Conservation (phyloP, 306 rosid genomes). For the Cicer judaicum region DNA sequence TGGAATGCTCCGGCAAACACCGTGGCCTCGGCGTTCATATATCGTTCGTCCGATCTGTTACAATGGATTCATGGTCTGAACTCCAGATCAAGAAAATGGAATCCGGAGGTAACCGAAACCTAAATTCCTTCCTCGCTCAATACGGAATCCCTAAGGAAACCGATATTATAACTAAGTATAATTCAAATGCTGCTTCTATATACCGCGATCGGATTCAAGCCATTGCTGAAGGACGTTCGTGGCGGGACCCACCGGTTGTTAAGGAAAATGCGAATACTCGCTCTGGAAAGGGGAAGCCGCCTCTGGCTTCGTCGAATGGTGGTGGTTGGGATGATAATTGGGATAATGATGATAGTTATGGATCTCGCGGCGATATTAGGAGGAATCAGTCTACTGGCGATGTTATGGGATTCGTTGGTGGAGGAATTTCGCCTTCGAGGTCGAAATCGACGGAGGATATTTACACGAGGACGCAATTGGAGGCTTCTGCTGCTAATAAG, state of each 20-base stretch:
- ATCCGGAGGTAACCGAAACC: constrained; percentile 84
- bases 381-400: constrained; percentile 83
- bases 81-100: constrained; percentile 98
- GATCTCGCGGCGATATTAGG: constrained; percentile 68
- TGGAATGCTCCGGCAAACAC: constrained; percentile 98
- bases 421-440: constrained; percentile 53
- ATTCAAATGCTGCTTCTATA: constrained; percentile 77
- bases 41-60: constrained; percentile 97
- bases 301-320: constrained; percentile 42
- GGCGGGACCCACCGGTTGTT: constrained; percentile 90
- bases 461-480: constrained; percentile 67
- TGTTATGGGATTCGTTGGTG: constrained; percentile 57
- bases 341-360: constrained; percentile 71
- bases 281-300: constrained; percentile 67
- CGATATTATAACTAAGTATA: constrained; percentile 82
- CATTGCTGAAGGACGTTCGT: constrained; percentile 83
- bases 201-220: constrained; percentile 94
- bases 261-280: constrained; percentile 60
- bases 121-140: constrained; percentile 72
- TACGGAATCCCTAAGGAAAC: constrained; percentile 89
- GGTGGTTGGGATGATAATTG: constrained; percentile 94
- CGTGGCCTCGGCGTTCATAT: constrained; percentile 99
- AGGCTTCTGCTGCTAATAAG: constrained; percentile 88
- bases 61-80: constrained; percentile 99
- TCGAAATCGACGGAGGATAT: constrained; percentile 90